Conservation (phyloP, 2,329 filamentous ascomycete genomes). For the Clarireedia monteithiana region DNA sequence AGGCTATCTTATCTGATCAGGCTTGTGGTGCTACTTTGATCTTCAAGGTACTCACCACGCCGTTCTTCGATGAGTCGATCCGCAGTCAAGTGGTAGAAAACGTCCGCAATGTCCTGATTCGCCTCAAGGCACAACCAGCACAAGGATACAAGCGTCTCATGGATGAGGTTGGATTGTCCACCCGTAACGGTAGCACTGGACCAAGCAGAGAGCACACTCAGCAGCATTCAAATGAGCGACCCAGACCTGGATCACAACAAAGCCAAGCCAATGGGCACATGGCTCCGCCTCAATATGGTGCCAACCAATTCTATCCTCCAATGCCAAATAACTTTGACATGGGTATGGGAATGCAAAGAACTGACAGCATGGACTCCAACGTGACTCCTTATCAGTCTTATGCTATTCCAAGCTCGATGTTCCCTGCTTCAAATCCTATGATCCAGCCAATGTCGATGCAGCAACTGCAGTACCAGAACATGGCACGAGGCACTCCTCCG, state of each 20-base stretch:
- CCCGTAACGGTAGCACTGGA: constrained; percentile 39
- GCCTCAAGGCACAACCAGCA: constrained; percentile 85
- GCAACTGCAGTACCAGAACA: constrained; percentile 48
- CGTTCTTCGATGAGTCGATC: constrained; percentile 91
- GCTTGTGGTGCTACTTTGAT: constrained; percentile 90
- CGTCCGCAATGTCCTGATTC: constrained; percentile 78
- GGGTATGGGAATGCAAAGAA: constrained; percentile 43
- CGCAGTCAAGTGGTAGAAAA: constrained; percentile 84
- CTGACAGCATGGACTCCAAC: constrained; percentile 44
- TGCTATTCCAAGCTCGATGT: constrained; percentile 45
- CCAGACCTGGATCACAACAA: constrained; percentile 47
- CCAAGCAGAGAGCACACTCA: constrained; percentile 28
- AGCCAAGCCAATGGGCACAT: constrained; percentile 38
- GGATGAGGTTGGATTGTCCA: constrained; percentile 93
- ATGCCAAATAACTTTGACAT: constrained; percentile 42
- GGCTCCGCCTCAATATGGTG: constrained; percentile 33
- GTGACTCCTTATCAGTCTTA: constrained; percentile 44
- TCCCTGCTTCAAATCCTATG: constrained; percentile 35
- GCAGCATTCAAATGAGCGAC: constrained; percentile 39
- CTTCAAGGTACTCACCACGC: constrained; percentile 96
- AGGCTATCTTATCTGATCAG: constrained; percentile 86
- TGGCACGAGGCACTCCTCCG: constrained; percentile 43
- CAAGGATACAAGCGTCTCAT: constrained; percentile 98
- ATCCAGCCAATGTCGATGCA: constrained; percentile 44
- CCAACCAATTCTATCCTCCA: constrained; percentile 46